Base-by-base conservation (phyloP, 371 early-diverging fungal genomes). In the Chytridium lagenaria region DNA sequence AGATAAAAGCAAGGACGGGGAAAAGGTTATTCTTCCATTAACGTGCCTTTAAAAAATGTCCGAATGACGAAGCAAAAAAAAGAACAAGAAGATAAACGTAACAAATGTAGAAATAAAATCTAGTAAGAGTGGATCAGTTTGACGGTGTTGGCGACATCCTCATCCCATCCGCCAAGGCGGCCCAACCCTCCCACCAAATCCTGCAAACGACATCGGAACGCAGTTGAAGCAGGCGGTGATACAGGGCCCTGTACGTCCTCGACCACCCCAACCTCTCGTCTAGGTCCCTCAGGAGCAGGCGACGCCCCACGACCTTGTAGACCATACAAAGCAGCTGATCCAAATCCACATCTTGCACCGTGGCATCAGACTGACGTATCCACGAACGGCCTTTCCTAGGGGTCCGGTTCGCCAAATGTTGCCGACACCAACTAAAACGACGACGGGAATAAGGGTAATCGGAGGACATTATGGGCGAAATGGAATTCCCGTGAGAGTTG, bases 381-480 rank as follows among this genome's bases (percentile, higher is more conserved):
- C 66, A 38, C 66, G 37, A 38, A 66, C 66, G 10, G 44, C 49
- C n/a, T 5, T 22, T 30, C 66, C 66, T n/a, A 66, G 26, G 7
- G 66, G 44, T 2, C 66, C 66, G 2, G 5, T 44, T 16, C 66
- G 10, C 66, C 66, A 66, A 10, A 44, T 28, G 26, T 38, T 44
- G 3, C 66, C 66, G 44, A 44, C 26, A 37, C 66, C 66, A 3
- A 66, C 49, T n/a, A 38, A 38, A 28, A 66, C 66, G n/a, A 66
- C 66, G 44, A 66, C 66, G 26, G 66, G 66, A 23, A 66, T 44
- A 3, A 66, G 26, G 66, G 66, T 16, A 66, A 30, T 23, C 66
- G 39, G 40, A 66, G 66, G 10, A 66, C 66, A 44, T 66, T 66
- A 44, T 66, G 66, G 26, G 66, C 66, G 30, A 66, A 66, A 30